Evolutionary conservation across 2,329 filamentous ascomycete species (phyloP), one percentile per base, ranked within the genome.

Genomic region (Pseudopithomyces chartarum): DNA sequence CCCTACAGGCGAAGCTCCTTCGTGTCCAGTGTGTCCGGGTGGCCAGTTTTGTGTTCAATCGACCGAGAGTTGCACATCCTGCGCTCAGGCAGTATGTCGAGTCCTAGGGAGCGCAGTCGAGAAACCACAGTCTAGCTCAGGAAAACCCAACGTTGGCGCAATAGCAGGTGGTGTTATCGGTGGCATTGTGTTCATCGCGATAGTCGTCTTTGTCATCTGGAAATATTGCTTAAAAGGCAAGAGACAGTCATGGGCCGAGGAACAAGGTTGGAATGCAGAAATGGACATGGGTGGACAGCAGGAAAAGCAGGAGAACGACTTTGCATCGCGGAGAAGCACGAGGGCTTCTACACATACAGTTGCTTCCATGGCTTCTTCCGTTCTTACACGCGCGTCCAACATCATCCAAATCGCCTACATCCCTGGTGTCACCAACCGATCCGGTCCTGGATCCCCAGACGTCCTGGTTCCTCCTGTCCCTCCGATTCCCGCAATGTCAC

Each of bases 401-500:
- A 94, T 99, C 73, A 99, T 99, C 69, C 95, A 98, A 79, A 99
- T 99, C 77, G 95, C 95, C 54, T 99, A 98, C 76, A 98, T 99
- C 64, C 95, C 95, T 13, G 95, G 95, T 58, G 93, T 98, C 68
- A 97, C 92, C 58, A 97, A 97, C 79, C 87, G 94, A 64, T 92
- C 93, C 12, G 88, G 89, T 7, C 90, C 91, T 5, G 88, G 90
- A n/a, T 94, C 92, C 0, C 91, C 91, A 2, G 87, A 87, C 38
- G 80, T 92, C 19, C 84, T 94, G 49, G 90, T 96, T 4, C 92
- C 93, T n/a, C 94, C 94, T 0, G 93, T 99, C 4, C 95, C 95
- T 40, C 92, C 94, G 15, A 92, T 98, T 59, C 94, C 95, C 45
- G 79, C 81, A 42, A 80, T 80, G 57, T 78, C 75, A 50, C 75